Conservation (phyloP, 2,329 filamentous ascomycete species). For the Exophiala lecanii-corni region DNA sequence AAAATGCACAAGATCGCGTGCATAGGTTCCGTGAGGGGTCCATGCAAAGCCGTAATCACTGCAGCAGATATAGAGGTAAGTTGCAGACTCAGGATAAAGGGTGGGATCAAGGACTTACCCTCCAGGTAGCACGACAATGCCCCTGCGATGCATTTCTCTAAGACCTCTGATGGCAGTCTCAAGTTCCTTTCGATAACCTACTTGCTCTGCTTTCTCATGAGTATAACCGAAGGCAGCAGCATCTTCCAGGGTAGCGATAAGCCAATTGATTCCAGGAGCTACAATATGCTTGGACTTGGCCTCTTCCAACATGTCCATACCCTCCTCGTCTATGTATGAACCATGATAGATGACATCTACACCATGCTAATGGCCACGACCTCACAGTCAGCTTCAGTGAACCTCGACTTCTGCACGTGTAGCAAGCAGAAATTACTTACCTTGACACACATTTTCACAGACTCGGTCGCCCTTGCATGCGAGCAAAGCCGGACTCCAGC, state of each 20-base stretch:
- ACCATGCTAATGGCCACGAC: constrained; percentile 35
- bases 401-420: no score
- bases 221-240: constrained; percentile 41
- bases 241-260: constrained; percentile 37
- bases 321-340: constrained; percentile 40
- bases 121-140: constrained; percentile 44
- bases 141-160: constrained; percentile 43
- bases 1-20: constrained; percentile 45
- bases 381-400: no score
- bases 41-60: constrained; percentile 47
- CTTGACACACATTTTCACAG: constrained; percentile 41
- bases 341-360: constrained; percentile 49
- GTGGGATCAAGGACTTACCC: constrained; percentile 18
- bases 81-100: background rate
- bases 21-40: constrained; percentile 48
- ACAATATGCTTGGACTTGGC: constrained; percentile 39
- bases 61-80: background rate
- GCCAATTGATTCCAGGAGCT: constrained; percentile 43
- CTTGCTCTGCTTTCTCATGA: constrained; percentile 40
- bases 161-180: constrained; percentile 37
- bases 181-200: constrained; percentile 42
- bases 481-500: constrained; percentile 36
- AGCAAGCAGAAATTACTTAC: constrained; percentile 2
- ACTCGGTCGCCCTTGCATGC: constrained; percentile 43
- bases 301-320: constrained; percentile 35